Evolutionary conservation across 495 filamentous ascomycete genomes (phyloP), one percentile per base, ranked within the genome.

Genomic region (Neurospora terricola): DNA sequence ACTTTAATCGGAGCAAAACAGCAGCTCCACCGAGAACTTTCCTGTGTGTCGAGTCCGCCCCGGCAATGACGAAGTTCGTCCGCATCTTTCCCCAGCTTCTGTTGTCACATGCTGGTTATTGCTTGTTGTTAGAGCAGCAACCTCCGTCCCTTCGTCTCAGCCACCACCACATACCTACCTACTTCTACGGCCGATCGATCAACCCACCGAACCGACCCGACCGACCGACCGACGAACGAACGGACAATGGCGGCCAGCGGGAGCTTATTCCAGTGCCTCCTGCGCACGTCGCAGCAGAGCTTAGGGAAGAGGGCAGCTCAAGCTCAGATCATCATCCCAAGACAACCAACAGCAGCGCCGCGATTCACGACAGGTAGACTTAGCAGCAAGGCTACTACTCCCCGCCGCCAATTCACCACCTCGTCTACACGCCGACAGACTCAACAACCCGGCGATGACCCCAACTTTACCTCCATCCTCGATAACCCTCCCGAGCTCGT

Each of bases 401-500:
- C 74, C 23, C 75, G 80, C 38, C 78, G 82, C 5, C 77, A 76
- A 69, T 76, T 85, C 75, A 81, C 81, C 40, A 76, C 72, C 73
- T 77, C 75, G 37, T 27, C 77, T 6, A 30, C 11, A 9, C 75
- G 37, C 0, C 75, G 76, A 38, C 36, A 72, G 59, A 37, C 73
- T 10, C 73, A 69, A 27, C 83, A 83, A 48, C 82, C 88, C 38
- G 91, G 84, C 77, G 91, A 94, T 78, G 86, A 91, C 77, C 90
- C 90, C 0, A 82, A 82, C 77, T 97, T 94, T 84, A 83, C 88
- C 38, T 95, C 93, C 3, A 88, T 97, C 72, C 86, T 98, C 71
- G 96, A 99, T 83, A 89, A 93, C 75, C 93, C 96, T 4, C 87
- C 94, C 3, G 85, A 86, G 34, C 88, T 96, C 10, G 90, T 97